Conservation (phyloP, 164 flowering plant genomes). For the Liriodendron chinense region DNA sequence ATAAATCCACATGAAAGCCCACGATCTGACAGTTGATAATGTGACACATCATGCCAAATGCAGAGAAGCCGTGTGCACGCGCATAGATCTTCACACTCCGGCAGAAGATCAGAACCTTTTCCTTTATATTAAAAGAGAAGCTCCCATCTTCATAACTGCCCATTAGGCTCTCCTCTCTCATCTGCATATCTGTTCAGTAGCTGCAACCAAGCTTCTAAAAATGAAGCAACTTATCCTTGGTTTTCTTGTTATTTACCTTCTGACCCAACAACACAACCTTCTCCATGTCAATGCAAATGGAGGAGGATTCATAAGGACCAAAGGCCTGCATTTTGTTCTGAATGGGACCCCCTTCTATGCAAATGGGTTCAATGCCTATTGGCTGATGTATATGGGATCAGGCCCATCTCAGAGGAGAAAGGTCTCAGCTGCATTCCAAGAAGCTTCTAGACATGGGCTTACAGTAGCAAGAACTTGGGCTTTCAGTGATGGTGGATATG, state of each 20-base stretch:
- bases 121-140: neutral
- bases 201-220: neutral
- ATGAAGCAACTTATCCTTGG: constrained; percentile 7
- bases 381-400: constrained; percentile 71
- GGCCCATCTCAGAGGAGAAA: constrained; percentile 56
- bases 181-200: neutral
- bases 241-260: neutral
- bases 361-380: constrained; percentile 91
- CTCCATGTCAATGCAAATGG: constrained; percentile 30
- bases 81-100: neutral
- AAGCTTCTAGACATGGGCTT: constrained; percentile 58
- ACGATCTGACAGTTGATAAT: no score
- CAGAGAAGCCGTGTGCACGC: neutral
- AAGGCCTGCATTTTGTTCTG: constrained; percentile 50
- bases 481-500: constrained; percentile 59
- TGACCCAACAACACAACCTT: constrained; percentile 2
- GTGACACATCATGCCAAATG: neutral
- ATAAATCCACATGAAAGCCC: no score
- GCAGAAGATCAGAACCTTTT: neutral
- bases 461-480: constrained; percentile 79
- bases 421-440: constrained; percentile 53
- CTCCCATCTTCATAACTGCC: neutral
- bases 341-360: constrained; percentile 66
- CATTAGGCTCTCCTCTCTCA: neutral
- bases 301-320: constrained; percentile 46